phyloP scores from a whole-genome alignment of 2,329 filamentous ascomycete genomes.

The Neonectria coccinea region DNA sequence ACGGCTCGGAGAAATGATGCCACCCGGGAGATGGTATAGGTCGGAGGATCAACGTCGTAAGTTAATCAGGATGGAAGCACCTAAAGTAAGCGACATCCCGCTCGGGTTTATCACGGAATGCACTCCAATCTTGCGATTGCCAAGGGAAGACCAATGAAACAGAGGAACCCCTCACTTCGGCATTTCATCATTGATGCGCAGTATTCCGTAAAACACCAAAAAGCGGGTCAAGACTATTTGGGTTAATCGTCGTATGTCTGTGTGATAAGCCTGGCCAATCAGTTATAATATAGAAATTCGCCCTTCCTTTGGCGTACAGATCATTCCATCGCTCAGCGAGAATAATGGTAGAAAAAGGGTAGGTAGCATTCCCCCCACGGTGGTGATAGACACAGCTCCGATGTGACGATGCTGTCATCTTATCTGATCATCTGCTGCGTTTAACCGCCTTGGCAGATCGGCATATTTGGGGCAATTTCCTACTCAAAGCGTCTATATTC shows the following conservation, averaged over 20 bases:
- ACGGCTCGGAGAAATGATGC: not conserved
- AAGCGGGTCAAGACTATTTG: conserved; percentile 4
- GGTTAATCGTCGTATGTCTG: conserved; percentile 1
- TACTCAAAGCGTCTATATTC: not conserved
- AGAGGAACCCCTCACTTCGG: not conserved
- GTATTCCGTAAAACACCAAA: conserved; percentile 1
- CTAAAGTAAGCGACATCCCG: not conserved
- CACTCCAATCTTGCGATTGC: not conserved
- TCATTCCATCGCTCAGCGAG: not conserved
- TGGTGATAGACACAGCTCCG: not conserved
- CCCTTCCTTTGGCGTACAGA: not conserved
- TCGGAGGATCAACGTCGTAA: conserved; percentile 1
- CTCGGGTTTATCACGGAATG: conserved; percentile 4
- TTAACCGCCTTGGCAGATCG: not conserved
- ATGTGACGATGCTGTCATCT: not conserved
- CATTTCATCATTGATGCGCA: conserved; percentile 2
- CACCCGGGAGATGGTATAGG: not conserved
- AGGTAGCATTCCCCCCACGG: not conserved
- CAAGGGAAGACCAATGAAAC: not conserved
- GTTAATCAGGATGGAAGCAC: not conserved
- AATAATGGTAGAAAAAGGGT: not conserved
- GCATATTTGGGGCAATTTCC: not conserved
- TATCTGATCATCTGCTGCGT: not conserved
- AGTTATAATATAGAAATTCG: not conserved
- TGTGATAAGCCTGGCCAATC: not conserved